phyloP scores from a whole-genome alignment of 2,329 filamentous ascomycete genomes.

The Alternaria conjuncta region DNA sequence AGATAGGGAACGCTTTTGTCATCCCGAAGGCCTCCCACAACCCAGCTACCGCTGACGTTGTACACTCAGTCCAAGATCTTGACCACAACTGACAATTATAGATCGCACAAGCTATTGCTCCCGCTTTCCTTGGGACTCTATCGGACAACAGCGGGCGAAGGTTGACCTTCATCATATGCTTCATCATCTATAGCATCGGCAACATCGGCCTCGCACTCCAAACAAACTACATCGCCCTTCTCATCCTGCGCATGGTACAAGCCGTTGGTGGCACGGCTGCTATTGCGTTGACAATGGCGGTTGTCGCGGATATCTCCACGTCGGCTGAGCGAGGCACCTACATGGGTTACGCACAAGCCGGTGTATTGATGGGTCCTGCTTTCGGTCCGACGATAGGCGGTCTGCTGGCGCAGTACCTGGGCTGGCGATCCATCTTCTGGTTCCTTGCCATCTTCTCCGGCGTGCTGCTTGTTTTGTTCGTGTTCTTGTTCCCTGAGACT shows the following conservation, averaged over 20 bases:
- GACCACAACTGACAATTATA: slow-evolving; percentile 17
- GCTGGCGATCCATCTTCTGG: slow-evolving; percentile 52
- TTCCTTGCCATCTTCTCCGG: slow-evolving; percentile 51
- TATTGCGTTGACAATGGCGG: slow-evolving; percentile 68
- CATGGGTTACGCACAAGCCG: slow-evolving; percentile 69
- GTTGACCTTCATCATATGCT: slow-evolving; percentile 58
- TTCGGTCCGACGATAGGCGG: slow-evolving; percentile 47
- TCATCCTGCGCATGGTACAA: slow-evolving; percentile 47
- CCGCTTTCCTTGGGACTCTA: slow-evolving; percentile 59
- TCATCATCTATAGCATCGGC: slow-evolving; percentile 46
- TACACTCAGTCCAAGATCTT: background rate
- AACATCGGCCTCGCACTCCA: slow-evolving; percentile 48
- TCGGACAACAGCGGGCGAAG: slow-evolving; percentile 60
- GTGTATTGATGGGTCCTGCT: slow-evolving; percentile 49
- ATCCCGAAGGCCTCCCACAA: background rate
- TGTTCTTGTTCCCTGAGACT: slow-evolving; percentile 53
- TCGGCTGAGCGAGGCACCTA: slow-evolving; percentile 75
- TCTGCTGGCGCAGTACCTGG: slow-evolving; percentile 39
- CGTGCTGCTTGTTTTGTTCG: slow-evolving; percentile 42
- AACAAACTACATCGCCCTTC: slow-evolving; percentile 44
- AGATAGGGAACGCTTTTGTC: background rate
- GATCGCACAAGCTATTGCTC: slow-evolving; percentile 59
- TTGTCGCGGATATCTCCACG: slow-evolving; percentile 75
- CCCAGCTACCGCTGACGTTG: background rate
- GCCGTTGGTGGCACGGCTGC: slow-evolving; percentile 50